Base-by-base conservation (phyloP, 257 asterid genomes). In the Gentiana macrophylla region DNA sequence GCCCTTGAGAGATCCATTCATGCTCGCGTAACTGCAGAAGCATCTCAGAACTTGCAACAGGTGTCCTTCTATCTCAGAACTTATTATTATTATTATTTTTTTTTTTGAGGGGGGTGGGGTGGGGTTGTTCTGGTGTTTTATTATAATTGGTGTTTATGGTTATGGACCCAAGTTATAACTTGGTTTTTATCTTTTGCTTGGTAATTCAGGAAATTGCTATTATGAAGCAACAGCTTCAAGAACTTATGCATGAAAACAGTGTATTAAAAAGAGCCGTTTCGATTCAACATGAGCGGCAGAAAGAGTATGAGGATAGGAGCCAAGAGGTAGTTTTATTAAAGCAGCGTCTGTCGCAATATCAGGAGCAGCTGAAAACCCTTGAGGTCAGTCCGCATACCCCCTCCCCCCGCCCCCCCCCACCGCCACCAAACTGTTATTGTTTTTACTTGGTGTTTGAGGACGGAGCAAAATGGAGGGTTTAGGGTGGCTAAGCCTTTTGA, bases 331-430 rank as follows among this genome's bases (percentile, higher is more conserved):
- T 83, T 71, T 88, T 79, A 60, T 74, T 91, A 69, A 91, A 87
- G 76, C 90, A 84, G 83, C 72, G 81, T 11, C 89, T 81, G 55
- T 70, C 86, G 66, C 93, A 83, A 57, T 87, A 84, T 72, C 95
- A 87, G 77, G 98, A 91, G 77, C 98, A 84, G 71, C 69, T 87
- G 50, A 78, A 94, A 63, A 91, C 86, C 35, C 98, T 91, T 53
- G 96, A 87, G 98, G 98, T 91, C 61, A 73, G 5, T n/a, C n/a
- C 10, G 8, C 4, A 12, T 6, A 49, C 2, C 53, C 6, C 8
- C 1, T 0, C 53, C 2, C 2, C 53, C 0, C 53, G 4, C 53
- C 33, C 53, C 35, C 53, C 53, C 2, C 5, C 50, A 46, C 4
- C 8, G 11, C 50, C 3, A 0, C n/a, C 11, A 5, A 24, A 24